phyloP scores from a whole-genome alignment of 2,329 filamentous ascomycete species.

The Colletotrichum chlorophyti region DNA sequence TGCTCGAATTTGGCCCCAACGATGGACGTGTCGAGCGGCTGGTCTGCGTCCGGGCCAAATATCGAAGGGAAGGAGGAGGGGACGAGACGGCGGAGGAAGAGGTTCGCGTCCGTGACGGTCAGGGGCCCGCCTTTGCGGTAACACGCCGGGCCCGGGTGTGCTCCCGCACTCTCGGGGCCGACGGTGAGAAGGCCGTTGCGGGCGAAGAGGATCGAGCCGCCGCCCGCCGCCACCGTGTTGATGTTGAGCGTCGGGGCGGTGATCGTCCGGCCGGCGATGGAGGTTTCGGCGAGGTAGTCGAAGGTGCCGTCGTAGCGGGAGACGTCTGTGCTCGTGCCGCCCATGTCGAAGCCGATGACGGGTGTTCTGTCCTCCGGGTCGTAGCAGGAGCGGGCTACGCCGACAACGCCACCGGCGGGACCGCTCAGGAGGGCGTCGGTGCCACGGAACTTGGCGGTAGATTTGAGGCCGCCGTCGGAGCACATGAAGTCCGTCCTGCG shows the following conservation, averaged over 20 bases:
- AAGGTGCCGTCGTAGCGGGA: constrained; percentile 72
- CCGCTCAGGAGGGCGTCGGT: constrained; percentile 71
- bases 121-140: constrained; percentile 75
- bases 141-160: constrained; percentile 75
- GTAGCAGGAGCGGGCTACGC: constrained; percentile 73
- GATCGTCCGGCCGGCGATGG: constrained; percentile 73
- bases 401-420: constrained; percentile 75
- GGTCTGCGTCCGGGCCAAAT: constrained; percentile 71
- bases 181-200: constrained; percentile 75
- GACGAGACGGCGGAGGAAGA: constrained; percentile 66
- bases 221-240: constrained; percentile 69
- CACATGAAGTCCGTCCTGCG: constrained; percentile 74
- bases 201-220: constrained; percentile 65
- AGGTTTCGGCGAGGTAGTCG: constrained; percentile 77
- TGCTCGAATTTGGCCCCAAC: constrained; percentile 47
- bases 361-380: constrained; percentile 69
- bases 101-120: constrained; percentile 76
- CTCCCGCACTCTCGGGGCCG: constrained; percentile 74
- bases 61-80: constrained; percentile 76
- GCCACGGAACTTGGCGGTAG: constrained; percentile 66
- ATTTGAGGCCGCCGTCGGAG: constrained; percentile 50
- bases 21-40: constrained; percentile 51
- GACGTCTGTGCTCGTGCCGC: constrained; percentile 76
- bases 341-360: constrained; percentile 56
- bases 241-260: constrained; percentile 77